Conservation (phyloP, 73 alveolate species). For the Effrenium voratum region DNA sequence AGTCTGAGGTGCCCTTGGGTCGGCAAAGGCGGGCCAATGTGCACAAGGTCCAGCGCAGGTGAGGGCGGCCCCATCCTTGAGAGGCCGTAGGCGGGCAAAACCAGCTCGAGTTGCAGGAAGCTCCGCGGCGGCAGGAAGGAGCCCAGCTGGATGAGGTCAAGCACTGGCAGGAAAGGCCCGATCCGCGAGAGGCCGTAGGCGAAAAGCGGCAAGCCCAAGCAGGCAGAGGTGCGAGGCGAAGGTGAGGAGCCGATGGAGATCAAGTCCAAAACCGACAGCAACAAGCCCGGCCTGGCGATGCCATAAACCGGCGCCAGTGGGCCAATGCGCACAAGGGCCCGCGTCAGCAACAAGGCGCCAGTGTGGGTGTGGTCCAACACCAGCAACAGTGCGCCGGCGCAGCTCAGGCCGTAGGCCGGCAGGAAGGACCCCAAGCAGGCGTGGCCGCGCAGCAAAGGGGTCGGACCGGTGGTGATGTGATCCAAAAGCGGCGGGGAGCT, state of each 20-base stretch:
- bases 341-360: neutral
- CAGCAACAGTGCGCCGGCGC: neutral
- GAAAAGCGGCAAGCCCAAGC: neutral
- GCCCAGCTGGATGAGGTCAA: conserved; percentile 50
- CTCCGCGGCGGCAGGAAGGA: conserved; percentile 2
- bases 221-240: neutral
- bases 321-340: neutral
- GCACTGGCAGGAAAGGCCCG: conserved; percentile 13
- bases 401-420: conserved; percentile 48
- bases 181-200: conserved; percentile 32
- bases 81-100: neutral
- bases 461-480: neutral
- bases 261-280: conserved; percentile 47
- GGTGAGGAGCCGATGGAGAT: conserved; percentile 66
- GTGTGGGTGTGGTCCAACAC: neutral
- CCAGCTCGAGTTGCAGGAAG: neutral
- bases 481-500: conserved; percentile 5
- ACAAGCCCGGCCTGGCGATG: conserved; percentile 53
- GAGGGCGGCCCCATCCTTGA: neutral
- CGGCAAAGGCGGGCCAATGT: neutral
- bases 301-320: neutral
- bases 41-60: conserved; percentile 20
- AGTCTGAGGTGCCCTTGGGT: neutral
- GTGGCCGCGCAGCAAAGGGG: neutral
- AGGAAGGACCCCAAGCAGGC: neutral